A percentile compares a stretch with the other conserved stretches of the same genome.
Conservation (phyloP, 2,329 filamentous ascomycete genomes). For the Verticillium klebahnii region DNA sequence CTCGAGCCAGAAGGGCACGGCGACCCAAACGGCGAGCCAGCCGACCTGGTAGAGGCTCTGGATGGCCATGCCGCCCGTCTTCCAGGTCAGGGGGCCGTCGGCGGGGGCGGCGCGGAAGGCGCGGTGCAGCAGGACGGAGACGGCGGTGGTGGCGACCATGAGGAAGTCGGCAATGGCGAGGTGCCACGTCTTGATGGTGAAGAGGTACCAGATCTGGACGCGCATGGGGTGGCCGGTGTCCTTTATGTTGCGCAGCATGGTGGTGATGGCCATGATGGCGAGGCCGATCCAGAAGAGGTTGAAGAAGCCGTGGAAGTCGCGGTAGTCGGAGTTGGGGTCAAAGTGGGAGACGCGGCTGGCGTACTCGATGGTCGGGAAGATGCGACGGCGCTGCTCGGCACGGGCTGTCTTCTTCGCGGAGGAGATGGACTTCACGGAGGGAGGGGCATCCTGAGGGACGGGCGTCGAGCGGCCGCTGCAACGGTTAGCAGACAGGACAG, state of each 20-base stretch:
- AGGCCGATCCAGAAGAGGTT: conserved; percentile 97
- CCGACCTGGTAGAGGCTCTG: conserved; percentile 76
- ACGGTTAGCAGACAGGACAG: neutral
- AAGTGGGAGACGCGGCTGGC: conserved; percentile 90
- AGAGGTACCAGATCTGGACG: conserved; percentile 81
- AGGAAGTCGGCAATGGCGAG: conserved; percentile 75
- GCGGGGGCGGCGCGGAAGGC: conserved; percentile 51
- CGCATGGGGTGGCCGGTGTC: conserved; percentile 86
- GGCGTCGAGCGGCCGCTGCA: conserved; percentile 77
- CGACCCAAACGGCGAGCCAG: conserved; percentile 82
- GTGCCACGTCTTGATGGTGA: conserved; percentile 86
- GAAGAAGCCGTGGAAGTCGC: conserved; percentile 96
- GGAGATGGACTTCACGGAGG: conserved; percentile 81
- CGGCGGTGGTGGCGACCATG: conserved; percentile 74
- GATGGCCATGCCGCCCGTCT: conserved; percentile 68
- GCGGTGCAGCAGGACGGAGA: conserved; percentile 70
- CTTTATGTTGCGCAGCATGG: conserved; percentile 88
- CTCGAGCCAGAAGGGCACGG: conserved; percentile 74
- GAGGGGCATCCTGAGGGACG: conserved; percentile 83
- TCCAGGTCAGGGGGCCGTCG: conserved; percentile 64
- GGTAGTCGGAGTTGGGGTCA: conserved; percentile 85
- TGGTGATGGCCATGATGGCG: conserved; percentile 93
- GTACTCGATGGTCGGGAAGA: conserved; percentile 94
- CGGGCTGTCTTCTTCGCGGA: conserved; percentile 78
- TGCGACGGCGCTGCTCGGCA: conserved; percentile 72